These are phyloP conservation scores for Trichoderma simmonsii DNA, from an alignment of 2,329 filamentous ascomycete genomes.

Conservation along the genomic window DNA sequence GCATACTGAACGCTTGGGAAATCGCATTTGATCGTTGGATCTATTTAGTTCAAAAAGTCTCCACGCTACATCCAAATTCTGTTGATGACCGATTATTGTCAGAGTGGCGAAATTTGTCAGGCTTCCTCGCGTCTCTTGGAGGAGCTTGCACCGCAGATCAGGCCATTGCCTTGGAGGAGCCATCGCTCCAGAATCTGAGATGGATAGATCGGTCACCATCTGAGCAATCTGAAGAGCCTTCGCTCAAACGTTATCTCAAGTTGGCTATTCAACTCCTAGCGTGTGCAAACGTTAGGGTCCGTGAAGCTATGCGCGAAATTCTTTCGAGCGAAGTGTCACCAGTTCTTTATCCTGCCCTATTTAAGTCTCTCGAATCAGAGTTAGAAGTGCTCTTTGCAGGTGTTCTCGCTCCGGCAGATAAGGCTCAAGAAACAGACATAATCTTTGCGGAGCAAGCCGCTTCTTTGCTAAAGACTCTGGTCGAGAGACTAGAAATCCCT, in stretches of 20 bases:
- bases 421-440: constrained; percentile 57
- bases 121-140: constrained; percentile 64
- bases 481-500: constrained; percentile 62
- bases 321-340: constrained; percentile 63
- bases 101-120: constrained; percentile 68
- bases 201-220: constrained; percentile 63
- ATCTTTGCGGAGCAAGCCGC: constrained; percentile 67
- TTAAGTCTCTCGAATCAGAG: constrained; percentile 63
- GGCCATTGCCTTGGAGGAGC: constrained; percentile 55
- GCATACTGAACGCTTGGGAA: constrained; percentile 67
- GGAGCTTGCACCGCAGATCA: constrained; percentile 63
- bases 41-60: constrained; percentile 60
- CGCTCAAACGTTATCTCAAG: constrained; percentile 58
- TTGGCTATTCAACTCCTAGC: constrained; percentile 64
- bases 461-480: constrained; percentile 59
- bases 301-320: constrained; percentile 65
- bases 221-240: constrained; percentile 58
- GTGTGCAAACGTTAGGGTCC: constrained; percentile 60
- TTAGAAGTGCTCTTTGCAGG: constrained; percentile 61
- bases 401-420: constrained; percentile 48
- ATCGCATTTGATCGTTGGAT: constrained; percentile 64
- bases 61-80: constrained; percentile 47
- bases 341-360: constrained; percentile 59
- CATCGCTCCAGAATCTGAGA: constrained; percentile 52
- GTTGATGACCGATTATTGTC: constrained; percentile 55